Evolutionary conservation across 2,329 filamentous ascomycete genomes (phyloP), one percentile per base, ranked within the genome.

Genomic region (Cytospora chrysosperma): DNA sequence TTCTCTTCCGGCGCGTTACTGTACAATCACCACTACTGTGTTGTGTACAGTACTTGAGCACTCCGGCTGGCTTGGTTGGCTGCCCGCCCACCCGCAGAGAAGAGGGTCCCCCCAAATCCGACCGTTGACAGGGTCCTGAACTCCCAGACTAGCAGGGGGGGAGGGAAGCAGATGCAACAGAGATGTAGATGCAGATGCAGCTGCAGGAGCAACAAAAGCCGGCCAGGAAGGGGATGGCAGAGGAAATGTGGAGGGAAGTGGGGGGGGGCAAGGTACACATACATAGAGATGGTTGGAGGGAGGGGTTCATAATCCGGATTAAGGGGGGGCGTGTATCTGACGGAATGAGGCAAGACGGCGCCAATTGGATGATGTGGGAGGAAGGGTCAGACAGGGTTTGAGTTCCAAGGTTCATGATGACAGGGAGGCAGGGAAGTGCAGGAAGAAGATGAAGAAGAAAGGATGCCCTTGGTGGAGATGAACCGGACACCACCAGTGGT

Each of bases 281-380:
- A 49, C 21, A 50, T 13, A 26, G 21, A 27, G n/a, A 50, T 24
- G 21, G 47, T 26, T 24, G 47, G 47, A 24, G 9, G n/a, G 47
- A 7, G 50, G 34, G 34, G 34, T 19, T 40, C 37, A 40, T 19
- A 8, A 40, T 40, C 37, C 43, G n/a, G n/a, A 47, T 10, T 21
- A 12, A 47, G 51, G 58, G 32, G 57, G 58, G 50, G 58, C 37
- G 58, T 60, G 58, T 54, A 40, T 60, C 34, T 60, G 58, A 40
- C 58, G 58, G 43, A 52, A 60, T 60, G 58, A 60, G 58, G 58
- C 58, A 54, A 54, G 40, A 53, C 34, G 58, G 40, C 58, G 50
- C 50, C 43, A 51, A 60, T 32, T 60, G 40, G 50, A 40, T 54
- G 50, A 52, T 60, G 58, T 60, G 58, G 49, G 57, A 32, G 51